phyloP scores from a whole-genome alignment of 163 green algal species.

The Smithsoniella earleae region DNA sequence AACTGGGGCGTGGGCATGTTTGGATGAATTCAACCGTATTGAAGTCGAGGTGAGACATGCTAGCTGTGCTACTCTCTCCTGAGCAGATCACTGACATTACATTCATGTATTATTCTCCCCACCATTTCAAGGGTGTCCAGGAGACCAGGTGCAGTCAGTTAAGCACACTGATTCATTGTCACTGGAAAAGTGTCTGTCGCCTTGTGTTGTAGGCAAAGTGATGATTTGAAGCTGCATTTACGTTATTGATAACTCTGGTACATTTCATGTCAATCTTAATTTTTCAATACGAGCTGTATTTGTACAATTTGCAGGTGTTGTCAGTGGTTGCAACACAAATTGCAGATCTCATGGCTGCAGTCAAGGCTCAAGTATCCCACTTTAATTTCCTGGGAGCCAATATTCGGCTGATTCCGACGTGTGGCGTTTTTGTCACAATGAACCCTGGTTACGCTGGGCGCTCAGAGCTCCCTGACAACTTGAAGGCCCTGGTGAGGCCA shows the following conservation, averaged over 20 bases:
- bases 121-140: too few species aligned
- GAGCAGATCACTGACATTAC: too few species aligned
- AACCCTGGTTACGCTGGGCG: constrained; percentile 75
- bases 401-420: constrained; percentile 70
- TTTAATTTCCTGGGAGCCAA: constrained; percentile 76
- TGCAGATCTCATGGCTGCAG: constrained; percentile 58
- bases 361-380: constrained; percentile 62
- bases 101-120: too few species aligned
- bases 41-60: constrained; percentile 59
- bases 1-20: constrained; percentile 72
- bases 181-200: too few species aligned
- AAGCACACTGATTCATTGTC: too few species aligned
- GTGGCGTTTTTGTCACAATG: constrained; percentile 86
- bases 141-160: too few species aligned
- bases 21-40: constrained; percentile 90
- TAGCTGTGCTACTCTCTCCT: too few species aligned
- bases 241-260: too few species aligned
- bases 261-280: too few species aligned
- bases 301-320: constrained; percentile 55
- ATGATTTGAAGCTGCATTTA: too few species aligned
- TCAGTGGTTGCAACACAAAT: constrained; percentile 82
- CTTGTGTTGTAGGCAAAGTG: too few species aligned
- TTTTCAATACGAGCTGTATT: too few species aligned
- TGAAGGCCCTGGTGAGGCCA: constrained; percentile 76
- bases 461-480: constrained; percentile 80